Conservation (phyloP, 768 basidiomycete genomes). For the Lactifluus rugatus region DNA sequence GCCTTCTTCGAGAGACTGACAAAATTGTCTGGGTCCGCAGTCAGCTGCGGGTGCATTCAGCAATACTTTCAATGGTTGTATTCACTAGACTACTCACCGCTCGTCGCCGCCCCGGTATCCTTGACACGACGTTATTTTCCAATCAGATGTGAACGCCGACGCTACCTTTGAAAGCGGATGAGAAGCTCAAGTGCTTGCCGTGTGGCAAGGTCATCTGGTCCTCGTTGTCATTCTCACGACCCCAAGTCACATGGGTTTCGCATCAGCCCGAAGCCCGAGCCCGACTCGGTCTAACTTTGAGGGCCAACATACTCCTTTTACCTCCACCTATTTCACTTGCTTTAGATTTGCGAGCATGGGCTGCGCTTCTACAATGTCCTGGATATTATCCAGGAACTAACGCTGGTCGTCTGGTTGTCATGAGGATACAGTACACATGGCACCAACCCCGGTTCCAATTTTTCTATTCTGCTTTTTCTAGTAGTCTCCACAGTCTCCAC, state of each 20-base stretch:
- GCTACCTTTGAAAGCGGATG: background rate
- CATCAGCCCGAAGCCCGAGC: background rate
- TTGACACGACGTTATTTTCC: background rate
- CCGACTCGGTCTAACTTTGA: too few relatives aligned
- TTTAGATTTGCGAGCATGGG: background rate
- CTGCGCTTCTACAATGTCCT: background rate
- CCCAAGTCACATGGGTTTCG: background rate
- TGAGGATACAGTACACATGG: background rate
- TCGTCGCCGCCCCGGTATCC: background rate
- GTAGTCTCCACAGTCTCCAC: too few relatives aligned
- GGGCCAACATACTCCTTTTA: too few relatives aligned
- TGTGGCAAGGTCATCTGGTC: background rate
- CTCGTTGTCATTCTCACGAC: background rate
- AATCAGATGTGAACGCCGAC: background rate
- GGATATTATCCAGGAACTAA: background rate
- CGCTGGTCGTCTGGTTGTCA: slow-evolving; percentile 1
- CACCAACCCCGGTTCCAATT: background rate
- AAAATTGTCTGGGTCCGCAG: background rate
- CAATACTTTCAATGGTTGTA: background rate
- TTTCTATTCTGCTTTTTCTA: background rate
- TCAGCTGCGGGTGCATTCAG: background rate
- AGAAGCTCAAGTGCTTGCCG: background rate
- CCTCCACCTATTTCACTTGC: background rate
- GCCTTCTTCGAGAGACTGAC: background rate
- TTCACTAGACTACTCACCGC: background rate